Conservation (phyloP, 2,329 filamentous ascomycete genomes). For the Penicillium sclerotiorum region DNA sequence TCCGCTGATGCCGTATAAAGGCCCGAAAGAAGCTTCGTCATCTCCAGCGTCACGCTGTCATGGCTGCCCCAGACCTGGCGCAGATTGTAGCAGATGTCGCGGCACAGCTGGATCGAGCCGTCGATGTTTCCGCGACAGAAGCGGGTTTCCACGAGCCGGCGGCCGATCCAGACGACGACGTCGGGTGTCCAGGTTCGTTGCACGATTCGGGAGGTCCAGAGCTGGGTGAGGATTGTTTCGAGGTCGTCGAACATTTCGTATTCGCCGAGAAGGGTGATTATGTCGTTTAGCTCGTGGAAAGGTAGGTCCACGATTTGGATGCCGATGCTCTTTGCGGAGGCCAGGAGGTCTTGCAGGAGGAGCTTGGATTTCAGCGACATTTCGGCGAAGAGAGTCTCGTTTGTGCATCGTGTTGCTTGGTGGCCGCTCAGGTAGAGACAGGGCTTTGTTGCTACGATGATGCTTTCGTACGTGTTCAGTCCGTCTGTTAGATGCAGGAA, state of each 20-base stretch:
- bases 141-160: constrained; percentile 55
- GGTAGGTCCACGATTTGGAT: constrained; percentile 40
- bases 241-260: constrained; percentile 42
- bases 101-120: constrained; percentile 51
- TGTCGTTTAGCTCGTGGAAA: constrained; percentile 39
- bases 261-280: constrained; percentile 41
- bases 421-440: constrained; percentile 41
- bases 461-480: constrained; percentile 33
- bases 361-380: constrained; percentile 39
- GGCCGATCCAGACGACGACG: constrained; percentile 56
- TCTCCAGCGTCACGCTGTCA: constrained; percentile 52
- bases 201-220: constrained; percentile 52
- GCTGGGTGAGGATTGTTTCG: constrained; percentile 45
- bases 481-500: constrained; percentile 39
- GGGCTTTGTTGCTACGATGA: constrained; percentile 40
- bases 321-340: constrained; percentile 30
- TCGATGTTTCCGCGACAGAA: constrained; percentile 52
- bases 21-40: constrained; percentile 53
- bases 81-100: constrained; percentile 60
- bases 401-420: constrained; percentile 32
- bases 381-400: constrained; percentile 28
- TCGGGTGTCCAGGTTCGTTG: constrained; percentile 50
- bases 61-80: constrained; percentile 55
- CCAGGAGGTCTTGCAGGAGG: constrained; percentile 38
- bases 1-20: constrained; percentile 49